Evolutionary conservation across 2,329 filamentous ascomycete genomes (phyloP).

Genomic region (Colletotrichum chlorophyti): DNA sequence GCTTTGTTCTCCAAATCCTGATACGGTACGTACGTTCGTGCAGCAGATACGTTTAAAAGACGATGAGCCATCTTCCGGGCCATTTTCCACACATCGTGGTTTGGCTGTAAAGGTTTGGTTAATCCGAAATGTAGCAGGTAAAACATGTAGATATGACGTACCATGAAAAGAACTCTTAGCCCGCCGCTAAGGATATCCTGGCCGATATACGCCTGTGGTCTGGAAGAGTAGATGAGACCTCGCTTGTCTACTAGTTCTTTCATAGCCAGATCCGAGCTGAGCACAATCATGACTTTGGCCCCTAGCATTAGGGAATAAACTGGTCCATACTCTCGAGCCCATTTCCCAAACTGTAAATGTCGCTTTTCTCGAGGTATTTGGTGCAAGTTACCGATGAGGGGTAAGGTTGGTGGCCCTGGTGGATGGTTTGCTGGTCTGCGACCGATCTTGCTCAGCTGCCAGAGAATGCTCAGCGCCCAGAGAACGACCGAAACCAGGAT

Average conservation of each 20-base stretch:
- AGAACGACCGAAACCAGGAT: too few relatives aligned
- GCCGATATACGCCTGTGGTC: slow-evolving; percentile 36
- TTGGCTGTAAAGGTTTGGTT: too few relatives aligned
- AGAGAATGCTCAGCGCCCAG: too few relatives aligned
- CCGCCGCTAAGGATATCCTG: slow-evolving; percentile 1
- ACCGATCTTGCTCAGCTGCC: slow-evolving; percentile 7
- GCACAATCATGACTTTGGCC: slow-evolving; percentile 52
- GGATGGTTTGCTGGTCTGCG: slow-evolving; percentile 39
- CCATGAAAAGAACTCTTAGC: slow-evolving; percentile 15
- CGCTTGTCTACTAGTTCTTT: slow-evolving; percentile 60
- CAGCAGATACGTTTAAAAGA: slow-evolving; percentile 44
- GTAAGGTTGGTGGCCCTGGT: slow-evolving; percentile 58
- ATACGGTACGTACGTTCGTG: slow-evolving; percentile 46
- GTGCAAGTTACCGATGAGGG: slow-evolving; percentile 59
- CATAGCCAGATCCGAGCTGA: slow-evolving; percentile 51
- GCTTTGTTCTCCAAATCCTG: slow-evolving; percentile 51
- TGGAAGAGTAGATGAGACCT: slow-evolving; percentile 55
- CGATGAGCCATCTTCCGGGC: slow-evolving; percentile 41
- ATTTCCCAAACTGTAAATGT: slow-evolving; percentile 56
- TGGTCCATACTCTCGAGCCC: slow-evolving; percentile 57
- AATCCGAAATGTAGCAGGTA: too few relatives aligned
- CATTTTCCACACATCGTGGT: slow-evolving; percentile 15
- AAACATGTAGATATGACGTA: too few relatives aligned
- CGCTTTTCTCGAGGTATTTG: slow-evolving; percentile 49
- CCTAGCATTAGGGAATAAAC: slow-evolving; percentile 59